Evolutionary conservation across 2,329 filamentous ascomycete species (phyloP).

Genomic region (Nothomitra cinnamomea): DNA sequence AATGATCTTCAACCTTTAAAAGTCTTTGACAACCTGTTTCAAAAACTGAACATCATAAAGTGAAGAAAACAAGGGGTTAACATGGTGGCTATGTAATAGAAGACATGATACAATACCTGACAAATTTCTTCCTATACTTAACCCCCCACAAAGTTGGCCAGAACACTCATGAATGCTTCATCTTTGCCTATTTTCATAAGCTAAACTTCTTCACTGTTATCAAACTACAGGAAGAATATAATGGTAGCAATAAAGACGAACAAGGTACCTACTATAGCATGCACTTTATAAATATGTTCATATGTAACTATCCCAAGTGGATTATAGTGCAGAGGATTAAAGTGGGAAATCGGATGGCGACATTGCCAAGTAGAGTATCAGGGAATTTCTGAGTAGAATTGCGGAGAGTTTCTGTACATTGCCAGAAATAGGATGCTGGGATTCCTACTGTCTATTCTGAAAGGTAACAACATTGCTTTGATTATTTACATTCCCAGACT

Average conservation of each 20-base stretch:
- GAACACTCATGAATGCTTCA: conserved; percentile 29
- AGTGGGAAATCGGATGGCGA: conserved; percentile 8
- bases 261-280: conserved; percentile 34
- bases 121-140: conserved; percentile 27
- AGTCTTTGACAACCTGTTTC: too few relatives aligned
- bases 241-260: neutral
- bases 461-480: too few relatives aligned
- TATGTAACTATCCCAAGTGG: conserved; percentile 32
- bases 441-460: too few relatives aligned
- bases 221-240: conserved; percentile 25
- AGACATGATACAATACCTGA: conserved; percentile 36
- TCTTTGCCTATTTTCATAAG: conserved; percentile 35
- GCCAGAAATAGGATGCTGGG: too few relatives aligned
- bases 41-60: too few relatives aligned
- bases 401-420: too few relatives aligned
- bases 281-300: conserved; percentile 34
- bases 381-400: too few relatives aligned
- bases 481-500: too few relatives aligned
- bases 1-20: too few relatives aligned
- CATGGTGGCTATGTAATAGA: conserved; percentile 20
- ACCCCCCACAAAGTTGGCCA: conserved; percentile 34
- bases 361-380: neutral
- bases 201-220: conserved; percentile 30
- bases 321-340: conserved; percentile 23
- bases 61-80: too few relatives aligned